phyloP scores from a whole-genome alignment of 2,329 filamentous ascomycete species.

The Fusarium nygamai region DNA sequence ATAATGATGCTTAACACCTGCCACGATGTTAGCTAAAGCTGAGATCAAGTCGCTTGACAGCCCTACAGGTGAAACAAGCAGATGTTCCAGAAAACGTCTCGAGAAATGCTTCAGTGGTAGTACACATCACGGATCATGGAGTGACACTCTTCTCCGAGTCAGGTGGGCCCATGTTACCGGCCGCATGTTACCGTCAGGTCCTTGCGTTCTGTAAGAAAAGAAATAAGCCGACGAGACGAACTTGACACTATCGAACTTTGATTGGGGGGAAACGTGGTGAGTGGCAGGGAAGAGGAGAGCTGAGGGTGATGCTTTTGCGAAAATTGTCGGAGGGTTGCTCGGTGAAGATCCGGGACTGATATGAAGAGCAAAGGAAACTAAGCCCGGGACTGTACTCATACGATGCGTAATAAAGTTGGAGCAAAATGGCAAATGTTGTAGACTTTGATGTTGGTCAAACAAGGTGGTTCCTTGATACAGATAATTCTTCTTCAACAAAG shows the following conservation, averaged over 20 bases:
- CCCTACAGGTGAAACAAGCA: neutral
- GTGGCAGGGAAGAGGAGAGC: neutral
- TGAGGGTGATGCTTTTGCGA: neutral
- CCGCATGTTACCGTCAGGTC: conserved; percentile 3
- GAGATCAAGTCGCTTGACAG: neutral
- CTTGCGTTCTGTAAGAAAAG: neutral
- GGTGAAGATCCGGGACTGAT: neutral
- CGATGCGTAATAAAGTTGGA: neutral
- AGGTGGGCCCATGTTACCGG: conserved; percentile 6
- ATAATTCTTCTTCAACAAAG: neutral
- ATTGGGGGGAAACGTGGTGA: neutral
- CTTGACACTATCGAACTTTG: neutral
- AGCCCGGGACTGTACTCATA: rapidly evolving
- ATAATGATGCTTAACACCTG: neutral
- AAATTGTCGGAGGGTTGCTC: neutral
- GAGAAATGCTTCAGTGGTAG: neutral
- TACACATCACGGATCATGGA: neutral
- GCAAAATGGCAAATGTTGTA: neutral
- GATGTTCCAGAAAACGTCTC: neutral
- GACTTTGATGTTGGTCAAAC: neutral
- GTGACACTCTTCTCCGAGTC: conserved; percentile 7
- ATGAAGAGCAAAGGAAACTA: neutral
- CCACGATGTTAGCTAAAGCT: neutral
- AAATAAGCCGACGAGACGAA: neutral
- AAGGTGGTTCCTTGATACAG: neutral